Percentiles rank a stretch among this genome's conserved stretches.
Evolutionary conservation across 108 stramenopile genomes (phyloP).

Genomic region (Phaeodactylum tricornutum): DNA sequence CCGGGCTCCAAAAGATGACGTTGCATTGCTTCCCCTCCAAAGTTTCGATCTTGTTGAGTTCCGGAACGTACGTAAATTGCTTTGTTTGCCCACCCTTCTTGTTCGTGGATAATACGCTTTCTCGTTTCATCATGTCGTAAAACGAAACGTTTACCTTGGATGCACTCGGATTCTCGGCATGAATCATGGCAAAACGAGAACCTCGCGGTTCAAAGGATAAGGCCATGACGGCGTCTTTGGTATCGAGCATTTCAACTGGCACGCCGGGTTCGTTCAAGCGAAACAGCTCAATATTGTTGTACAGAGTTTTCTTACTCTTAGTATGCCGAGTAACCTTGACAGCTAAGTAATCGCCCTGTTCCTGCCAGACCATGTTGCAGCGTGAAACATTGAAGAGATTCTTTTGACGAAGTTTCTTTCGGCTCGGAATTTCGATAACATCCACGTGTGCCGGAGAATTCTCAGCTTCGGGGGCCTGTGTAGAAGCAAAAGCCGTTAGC

Average conservation of each 20-base stretch:
- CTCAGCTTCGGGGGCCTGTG: constrained; percentile 78
- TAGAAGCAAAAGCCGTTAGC: not conserved
- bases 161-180: constrained; percentile 84
- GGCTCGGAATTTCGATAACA: constrained; percentile 80
- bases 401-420: constrained; percentile 90
- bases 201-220: constrained; percentile 94
- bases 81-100: constrained; percentile 46
- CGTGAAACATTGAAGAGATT: constrained; percentile 91
- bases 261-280: constrained; percentile 76
- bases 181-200: constrained; percentile 87
- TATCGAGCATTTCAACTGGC: constrained; percentile 93
- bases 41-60: constrained; percentile 73
- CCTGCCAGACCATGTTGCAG: constrained; percentile 91
- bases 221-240: constrained; percentile 87
- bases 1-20: constrained; percentile 91
- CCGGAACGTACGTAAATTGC: constrained; percentile 25
- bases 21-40: constrained; percentile 84
- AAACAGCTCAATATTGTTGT: constrained; percentile 93
- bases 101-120: not conserved
- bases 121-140: constrained; percentile 88
- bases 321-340: constrained; percentile 92
- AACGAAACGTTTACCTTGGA: constrained; percentile 87
- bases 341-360: constrained; percentile 87
- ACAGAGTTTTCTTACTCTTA: constrained; percentile 93
- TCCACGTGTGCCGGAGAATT: constrained; percentile 93